phyloP scores from a whole-genome alignment of 2,329 filamentous ascomycete species.

The Cercospora zeina region DNA sequence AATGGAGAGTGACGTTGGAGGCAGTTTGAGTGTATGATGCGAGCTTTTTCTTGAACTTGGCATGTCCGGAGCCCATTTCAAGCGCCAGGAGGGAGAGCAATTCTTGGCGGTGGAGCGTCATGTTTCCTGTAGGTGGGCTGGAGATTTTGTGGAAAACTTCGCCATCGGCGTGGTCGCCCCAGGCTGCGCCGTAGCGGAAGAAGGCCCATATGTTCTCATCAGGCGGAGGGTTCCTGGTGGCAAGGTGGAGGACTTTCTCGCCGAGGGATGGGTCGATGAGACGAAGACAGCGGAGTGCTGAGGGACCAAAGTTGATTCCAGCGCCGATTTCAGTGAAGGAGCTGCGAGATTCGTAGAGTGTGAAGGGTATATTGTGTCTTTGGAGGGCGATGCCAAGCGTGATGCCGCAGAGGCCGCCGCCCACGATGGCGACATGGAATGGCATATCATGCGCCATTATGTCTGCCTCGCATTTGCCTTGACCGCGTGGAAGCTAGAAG shows the following conservation, averaged over 20 bases:
- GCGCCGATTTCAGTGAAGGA: conserved; percentile 60
- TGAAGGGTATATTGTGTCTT: conserved; percentile 34
- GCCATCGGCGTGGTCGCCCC: conserved; percentile 27
- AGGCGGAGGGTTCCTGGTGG: conserved; percentile 43
- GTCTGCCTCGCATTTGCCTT: neutral
- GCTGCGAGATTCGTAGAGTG: conserved; percentile 44
- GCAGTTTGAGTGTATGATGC: conserved; percentile 18
- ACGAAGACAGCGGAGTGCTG: conserved; percentile 93
- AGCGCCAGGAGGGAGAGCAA: conserved; percentile 48
- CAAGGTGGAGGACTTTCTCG: conserved; percentile 41
- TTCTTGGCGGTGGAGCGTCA: conserved; percentile 43
- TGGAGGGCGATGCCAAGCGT: conserved; percentile 56
- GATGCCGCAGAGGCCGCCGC: conserved; percentile 61
- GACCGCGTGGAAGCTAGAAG: neutral
- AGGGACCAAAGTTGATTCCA: conserved; percentile 59
- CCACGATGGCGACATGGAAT: conserved; percentile 53
- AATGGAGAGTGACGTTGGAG: conserved; percentile 39
- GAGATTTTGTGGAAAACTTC: conserved; percentile 36
- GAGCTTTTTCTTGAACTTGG: conserved; percentile 28
- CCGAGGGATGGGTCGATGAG: conserved; percentile 59
- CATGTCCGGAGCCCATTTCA: conserved; percentile 35
- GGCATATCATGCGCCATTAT: neutral
- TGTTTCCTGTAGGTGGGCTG: conserved; percentile 34
- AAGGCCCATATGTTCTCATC: conserved; percentile 45
- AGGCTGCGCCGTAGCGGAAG: conserved; percentile 42